A percentile compares a stretch with the other conserved stretches of the same genome.
phyloP scores from a whole-genome alignment of 805 yeast genomes.

The Hanseniaspora lachancei region DNA sequence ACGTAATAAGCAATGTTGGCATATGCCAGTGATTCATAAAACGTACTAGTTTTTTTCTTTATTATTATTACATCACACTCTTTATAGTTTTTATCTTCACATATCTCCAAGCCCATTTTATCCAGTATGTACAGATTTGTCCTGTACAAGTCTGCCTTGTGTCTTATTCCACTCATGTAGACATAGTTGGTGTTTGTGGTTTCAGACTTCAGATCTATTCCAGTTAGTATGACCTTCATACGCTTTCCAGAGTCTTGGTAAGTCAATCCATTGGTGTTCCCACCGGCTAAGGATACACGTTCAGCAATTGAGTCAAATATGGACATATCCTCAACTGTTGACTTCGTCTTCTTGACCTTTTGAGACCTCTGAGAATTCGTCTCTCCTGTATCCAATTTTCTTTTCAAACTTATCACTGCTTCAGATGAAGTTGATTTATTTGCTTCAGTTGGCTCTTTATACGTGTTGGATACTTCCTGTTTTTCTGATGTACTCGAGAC shows the following conservation, averaged over 20 bases:
- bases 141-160: neutral
- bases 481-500: too few relatives aligned
- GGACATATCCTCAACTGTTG: neutral
- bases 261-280: neutral
- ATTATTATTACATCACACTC: slow-evolving; percentile 4
- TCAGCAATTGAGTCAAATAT: neutral
- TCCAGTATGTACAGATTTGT: slow-evolving; percentile 4
- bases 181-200: slow-evolving; percentile 6
- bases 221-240: neutral
- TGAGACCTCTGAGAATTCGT: neutral
- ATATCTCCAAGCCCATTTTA: slow-evolving; percentile 1
- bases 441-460: neutral
- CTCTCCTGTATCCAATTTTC: neutral
- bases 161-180: slow-evolving; percentile 6
- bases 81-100: neutral
- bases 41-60: slow-evolving; percentile 4
- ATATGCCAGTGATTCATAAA: slow-evolving; percentile 2
- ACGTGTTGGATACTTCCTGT: too few relatives aligned
- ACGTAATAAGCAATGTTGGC: neutral
- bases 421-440: neutral
- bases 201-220: neutral
- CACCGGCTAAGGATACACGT: slow-evolving; percentile 4
- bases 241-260: neutral
- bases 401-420: neutral
- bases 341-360: neutral